phyloP scores from a whole-genome alignment of 805 yeast genomes.

The Saccharomyces cerevisiae region DNA sequence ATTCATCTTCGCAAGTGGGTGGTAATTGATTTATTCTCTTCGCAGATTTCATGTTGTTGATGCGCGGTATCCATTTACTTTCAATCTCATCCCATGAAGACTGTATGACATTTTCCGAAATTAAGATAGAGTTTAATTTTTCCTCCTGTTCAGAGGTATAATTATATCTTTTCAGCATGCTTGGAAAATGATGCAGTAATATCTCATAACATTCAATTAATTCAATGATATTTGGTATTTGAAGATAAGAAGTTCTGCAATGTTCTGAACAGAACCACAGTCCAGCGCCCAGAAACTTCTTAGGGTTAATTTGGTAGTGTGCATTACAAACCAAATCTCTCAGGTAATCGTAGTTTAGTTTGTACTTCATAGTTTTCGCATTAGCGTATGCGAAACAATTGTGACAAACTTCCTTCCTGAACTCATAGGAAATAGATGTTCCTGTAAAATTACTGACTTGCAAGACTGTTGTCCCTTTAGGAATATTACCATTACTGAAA shows the following conservation, averaged over 20 bases:
- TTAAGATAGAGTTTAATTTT: conserved; percentile 7
- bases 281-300: conserved; percentile 33
- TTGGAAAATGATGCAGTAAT: conserved; percentile 14
- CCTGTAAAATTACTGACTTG: conserved; percentile 38
- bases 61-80: conserved; percentile 33
- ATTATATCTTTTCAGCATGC: conserved; percentile 26
- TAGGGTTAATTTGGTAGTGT: conserved; percentile 7
- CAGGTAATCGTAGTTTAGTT: conserved; percentile 16
- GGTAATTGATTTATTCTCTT: conserved; percentile 36
- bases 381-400: conserved; percentile 42
- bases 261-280: conserved; percentile 46
- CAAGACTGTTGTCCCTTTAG: conserved; percentile 36
- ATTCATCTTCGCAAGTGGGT: conserved; percentile 44
- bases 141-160: conserved; percentile 4
- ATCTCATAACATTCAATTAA: conserved; percentile 32
- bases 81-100: conserved; percentile 15
- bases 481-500: conserved; percentile 38
- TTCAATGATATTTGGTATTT: conserved; percentile 32
- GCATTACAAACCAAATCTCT: conserved; percentile 1
- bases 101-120: conserved; percentile 9
- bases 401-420: conserved; percentile 56
- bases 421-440: conserved; percentile 41
- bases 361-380: conserved; percentile 41
- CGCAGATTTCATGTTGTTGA: conserved; percentile 30
- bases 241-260: conserved; percentile 35